Evolutionary conservation across 768 basidiomycete genomes (phyloP).

Genomic region (Termitomyces sp.): DNA sequence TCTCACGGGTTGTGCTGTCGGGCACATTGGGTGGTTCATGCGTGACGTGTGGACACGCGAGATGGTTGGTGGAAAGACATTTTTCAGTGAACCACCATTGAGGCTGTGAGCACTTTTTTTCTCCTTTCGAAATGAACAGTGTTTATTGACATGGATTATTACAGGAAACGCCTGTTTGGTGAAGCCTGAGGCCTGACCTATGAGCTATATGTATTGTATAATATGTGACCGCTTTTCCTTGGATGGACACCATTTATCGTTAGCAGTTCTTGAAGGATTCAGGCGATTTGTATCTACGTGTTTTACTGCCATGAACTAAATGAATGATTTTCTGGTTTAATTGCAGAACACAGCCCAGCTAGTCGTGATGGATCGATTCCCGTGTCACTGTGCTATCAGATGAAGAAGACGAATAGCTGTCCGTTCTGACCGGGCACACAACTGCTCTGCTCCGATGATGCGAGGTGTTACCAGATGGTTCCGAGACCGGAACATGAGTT

Average conservation of each 20-base stretch:
- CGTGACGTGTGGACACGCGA: conserved; percentile 86
- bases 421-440: background rate
- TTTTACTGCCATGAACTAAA: background rate
- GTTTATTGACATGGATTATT: background rate
- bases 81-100: conserved; percentile 69
- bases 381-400: background rate
- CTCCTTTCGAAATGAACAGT: conserved; percentile 1
- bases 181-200: conserved; percentile 25
- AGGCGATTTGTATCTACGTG: background rate
- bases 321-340: background rate
- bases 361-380: background rate
- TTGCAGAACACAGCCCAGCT: no score
- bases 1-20: conserved; percentile 80
- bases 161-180: conserved; percentile 63
- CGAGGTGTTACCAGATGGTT: background rate
- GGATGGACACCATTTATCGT: conserved; percentile 12
- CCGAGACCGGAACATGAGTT: background rate
- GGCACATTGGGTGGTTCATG: conserved; percentile 81
- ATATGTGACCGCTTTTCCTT: conserved; percentile 3
- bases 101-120: conserved; percentile 47
- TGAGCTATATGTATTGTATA: background rate
- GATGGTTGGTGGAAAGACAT: conserved; percentile 69
- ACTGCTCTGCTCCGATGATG: background rate
- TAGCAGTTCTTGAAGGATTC: background rate
- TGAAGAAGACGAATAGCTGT: background rate